Evolutionary conservation across 805 yeast genomes (phyloP), one percentile per base, ranked within the genome.

Genomic region (Metschnikowia peoriensis): DNA sequence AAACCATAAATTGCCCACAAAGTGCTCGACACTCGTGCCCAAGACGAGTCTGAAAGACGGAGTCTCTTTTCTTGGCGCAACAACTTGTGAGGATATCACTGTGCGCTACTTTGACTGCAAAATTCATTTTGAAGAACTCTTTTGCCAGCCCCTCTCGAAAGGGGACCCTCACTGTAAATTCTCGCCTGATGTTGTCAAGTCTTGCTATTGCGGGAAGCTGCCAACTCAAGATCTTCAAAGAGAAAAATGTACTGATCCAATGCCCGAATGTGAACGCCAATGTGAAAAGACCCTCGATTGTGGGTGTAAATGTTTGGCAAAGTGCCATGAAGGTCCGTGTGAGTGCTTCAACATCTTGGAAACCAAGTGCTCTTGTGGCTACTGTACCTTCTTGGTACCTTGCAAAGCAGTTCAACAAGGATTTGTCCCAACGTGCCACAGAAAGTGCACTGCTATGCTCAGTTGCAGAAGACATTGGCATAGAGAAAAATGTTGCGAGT

Each of bases 401-500:
- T 89, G 96, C 64, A 69, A 67, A 45, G 80, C 86, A 53, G 56
- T 76, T n/a, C 79, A 72, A 47, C 61, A 69, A 3, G 86, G 85
- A 0, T 66, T 70, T 37, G 58, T 54, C 9, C 90, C 97, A 15
- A 71, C 67, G 34, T 91, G 97, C 70, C 69, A 67, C 6, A 82
- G 84, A 46, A 85, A 85, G 63, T 92, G 97, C 67, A 80, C 83
- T 43, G 88, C 90, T 0, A 68, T 84, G 46, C 77, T 88, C 67
- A 87, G 84, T 54, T 91, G 97, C 66, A 81, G 93, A 54, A 81
- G 89, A 54, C 97, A 91, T 69, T 76, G 84, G 55, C 94, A 96
- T 67, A 67, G 76, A 15, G 76, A 73, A 11, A 68, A 73, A 14
- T 91, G 97, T 66, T 91, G 97, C 66, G 71, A 78, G 11, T 84